A percentile compares a stretch with the other conserved stretches of the same genome.
Evolutionary conservation across 768 basidiomycete species (phyloP).

Genomic region (Rhizopogon rudus): DNA sequence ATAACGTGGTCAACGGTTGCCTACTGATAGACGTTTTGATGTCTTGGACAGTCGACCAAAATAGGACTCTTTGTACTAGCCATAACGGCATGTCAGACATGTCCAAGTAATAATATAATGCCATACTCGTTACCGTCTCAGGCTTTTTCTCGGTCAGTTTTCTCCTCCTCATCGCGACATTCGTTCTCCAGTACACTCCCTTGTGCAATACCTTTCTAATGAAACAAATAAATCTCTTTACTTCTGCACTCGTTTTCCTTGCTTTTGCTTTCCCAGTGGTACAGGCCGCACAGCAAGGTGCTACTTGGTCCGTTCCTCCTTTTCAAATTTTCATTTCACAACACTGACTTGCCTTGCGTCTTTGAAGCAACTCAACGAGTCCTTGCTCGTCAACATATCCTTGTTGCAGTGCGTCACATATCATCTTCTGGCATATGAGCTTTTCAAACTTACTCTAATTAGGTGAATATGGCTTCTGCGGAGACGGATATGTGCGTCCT

Average conservation of each 20-base stretch:
- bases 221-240: conserved; percentile 7
- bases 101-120: no score
- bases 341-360: not conserved
- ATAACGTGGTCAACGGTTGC: no score
- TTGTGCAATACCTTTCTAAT: conserved; percentile 7
- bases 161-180: not conserved
- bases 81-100: no score
- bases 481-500: conserved; percentile 32
- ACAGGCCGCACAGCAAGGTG: conserved; percentile 16
- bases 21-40: no score
- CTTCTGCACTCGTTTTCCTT: conserved; percentile 14
- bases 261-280: conserved; percentile 12
- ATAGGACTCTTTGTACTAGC: no score
- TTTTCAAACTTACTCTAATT: not conserved
- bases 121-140: no score
- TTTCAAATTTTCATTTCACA: not conserved
- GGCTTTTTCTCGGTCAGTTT: no score
- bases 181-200: conserved; percentile 8
- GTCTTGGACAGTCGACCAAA: no score
- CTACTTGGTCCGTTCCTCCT: conserved; percentile 19
- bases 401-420: conserved; percentile 38
- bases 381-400: conserved; percentile 33
- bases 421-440: not conserved
- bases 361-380: conserved; percentile 31
- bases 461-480: conserved; percentile 56